phyloP scores from a whole-genome alignment of 805 yeast genomes.

The Wickerhamiella parazyma region DNA sequence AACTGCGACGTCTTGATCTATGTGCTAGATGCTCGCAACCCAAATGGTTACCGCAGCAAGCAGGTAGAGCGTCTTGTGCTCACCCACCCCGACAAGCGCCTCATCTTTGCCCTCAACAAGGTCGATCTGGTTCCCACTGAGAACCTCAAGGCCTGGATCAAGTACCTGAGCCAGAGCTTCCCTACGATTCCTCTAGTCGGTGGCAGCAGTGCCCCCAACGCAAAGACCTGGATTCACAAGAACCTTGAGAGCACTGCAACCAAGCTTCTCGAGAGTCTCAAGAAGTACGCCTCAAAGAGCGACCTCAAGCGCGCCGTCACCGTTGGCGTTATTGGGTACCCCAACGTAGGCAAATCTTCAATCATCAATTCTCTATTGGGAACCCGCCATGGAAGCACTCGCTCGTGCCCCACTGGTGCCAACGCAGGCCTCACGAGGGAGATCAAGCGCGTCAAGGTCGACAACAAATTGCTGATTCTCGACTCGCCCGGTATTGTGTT shows the following conservation, averaged over 20 bases:
- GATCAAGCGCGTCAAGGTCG: slow-evolving; percentile 82
- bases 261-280: slow-evolving; percentile 63
- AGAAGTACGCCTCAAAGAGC: slow-evolving; percentile 69
- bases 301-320: slow-evolving; percentile 78
- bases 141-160: slow-evolving; percentile 72
- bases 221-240: slow-evolving; percentile 53
- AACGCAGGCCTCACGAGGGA: slow-evolving; percentile 95
- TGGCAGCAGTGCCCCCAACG: slow-evolving; percentile 50
- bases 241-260: slow-evolving; percentile 59
- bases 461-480: slow-evolving; percentile 71
- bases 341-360: slow-evolving; percentile 93
- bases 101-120: slow-evolving; percentile 77
- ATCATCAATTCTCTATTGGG: slow-evolving; percentile 65
- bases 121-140: slow-evolving; percentile 84
- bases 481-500: slow-evolving; percentile 98
- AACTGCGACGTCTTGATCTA: slow-evolving; percentile 82
- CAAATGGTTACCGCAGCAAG: slow-evolving; percentile 84
- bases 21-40: slow-evolving; percentile 96
- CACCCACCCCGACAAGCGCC: slow-evolving; percentile 65
- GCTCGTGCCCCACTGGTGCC: slow-evolving; percentile 92
- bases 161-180: slow-evolving; percentile 63
- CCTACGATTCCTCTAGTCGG: slow-evolving; percentile 88
- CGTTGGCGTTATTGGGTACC: slow-evolving; percentile 95
- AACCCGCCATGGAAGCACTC: slow-evolving; percentile 55
- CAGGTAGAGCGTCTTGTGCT: slow-evolving; percentile 83